These are phyloP conservation scores for Nephelium lappaceum DNA, from an alignment of 345 rosid species.

Conservation along the genomic window DNA sequence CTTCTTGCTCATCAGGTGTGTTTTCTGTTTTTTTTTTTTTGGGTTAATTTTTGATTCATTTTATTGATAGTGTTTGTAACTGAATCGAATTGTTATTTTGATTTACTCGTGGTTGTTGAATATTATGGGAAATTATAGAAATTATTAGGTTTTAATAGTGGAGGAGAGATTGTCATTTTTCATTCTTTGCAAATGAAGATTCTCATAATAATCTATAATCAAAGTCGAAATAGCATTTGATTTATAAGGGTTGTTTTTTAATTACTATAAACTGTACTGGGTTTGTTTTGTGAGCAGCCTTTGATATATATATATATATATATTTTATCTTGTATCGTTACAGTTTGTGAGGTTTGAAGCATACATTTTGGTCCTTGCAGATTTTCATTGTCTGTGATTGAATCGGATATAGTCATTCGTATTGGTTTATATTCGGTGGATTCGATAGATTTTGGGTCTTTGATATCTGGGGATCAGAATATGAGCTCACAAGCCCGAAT, in stretches of 20 bases:
- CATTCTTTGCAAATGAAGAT: neutral
- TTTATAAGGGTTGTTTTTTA: neutral
- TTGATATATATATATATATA: too few relatives aligned
- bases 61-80: neutral
- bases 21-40: neutral
- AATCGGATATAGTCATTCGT: neutral
- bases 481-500: slow-evolving; percentile 66
- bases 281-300: neutral
- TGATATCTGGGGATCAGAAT: slow-evolving; percentile 12
- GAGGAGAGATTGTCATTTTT: neutral
- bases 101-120: neutral
- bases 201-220: neutral
- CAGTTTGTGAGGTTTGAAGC: slow-evolving; percentile 10
- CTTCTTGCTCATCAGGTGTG: neutral
- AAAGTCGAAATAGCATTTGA: neutral
- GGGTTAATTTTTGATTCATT: neutral
- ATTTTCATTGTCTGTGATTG: neutral
- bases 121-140: neutral
- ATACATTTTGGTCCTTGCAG: neutral
- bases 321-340: neutral
- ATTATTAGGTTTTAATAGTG: neutral
- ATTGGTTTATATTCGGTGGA: neutral
- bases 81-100: neutral
- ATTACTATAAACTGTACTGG: neutral
- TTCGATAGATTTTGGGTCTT: neutral